Base-by-base conservation (phyloP, 2,329 filamentous ascomycete genomes). In the Colletotrichum gigasporum region DNA sequence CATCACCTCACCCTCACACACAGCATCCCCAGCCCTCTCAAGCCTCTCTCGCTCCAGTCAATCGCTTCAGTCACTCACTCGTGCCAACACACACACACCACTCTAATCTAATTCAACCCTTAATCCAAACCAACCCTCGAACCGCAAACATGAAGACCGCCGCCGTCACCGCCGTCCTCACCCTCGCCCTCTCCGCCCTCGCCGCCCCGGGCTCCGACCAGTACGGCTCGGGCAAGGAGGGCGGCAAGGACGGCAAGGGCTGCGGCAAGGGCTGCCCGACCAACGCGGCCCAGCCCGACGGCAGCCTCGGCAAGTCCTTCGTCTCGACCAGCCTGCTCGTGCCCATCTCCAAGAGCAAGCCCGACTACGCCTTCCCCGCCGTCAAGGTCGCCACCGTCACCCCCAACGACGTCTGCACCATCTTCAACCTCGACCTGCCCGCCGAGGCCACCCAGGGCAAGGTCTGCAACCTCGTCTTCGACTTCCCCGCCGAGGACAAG, bases 371-470 rank as follows among this genome's bases (percentile, higher is more conserved):
- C 22, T 63, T 37, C 42, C 42, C 42, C 18, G 56, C 58, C 14
- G 44, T 44, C 30, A 53, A 61, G 50, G 18, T 14, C 48, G 62
- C 56, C 1, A 3, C 22, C 5, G 41, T 65, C 3, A 65, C 62
- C 6, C 62, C 62, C 20, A 34, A 37, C 8, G 57, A 63, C 16
- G 10, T 63, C 16, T 65, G 62, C 57, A 65, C 62, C 34, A n/a
- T 65, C 42, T 61, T 65, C 57, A 63, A 65, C 57, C 62, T 65
- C 32, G 48, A 55, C 35, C 20, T 65, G 14, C 62, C 62, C 28
- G 57, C 55, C 11, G 62, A 48, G 6, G 11, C 30, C 44, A 65
- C 62, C 34, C 62, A 62, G 34, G 56, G 56, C 62, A 65, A 65
- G 28, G 35, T 63, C 28, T 65, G 62, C 50, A 65, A 54, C 42